Conservation (phyloP, 768 basidiomycete species). For the Calocybe gangraenosa region DNA sequence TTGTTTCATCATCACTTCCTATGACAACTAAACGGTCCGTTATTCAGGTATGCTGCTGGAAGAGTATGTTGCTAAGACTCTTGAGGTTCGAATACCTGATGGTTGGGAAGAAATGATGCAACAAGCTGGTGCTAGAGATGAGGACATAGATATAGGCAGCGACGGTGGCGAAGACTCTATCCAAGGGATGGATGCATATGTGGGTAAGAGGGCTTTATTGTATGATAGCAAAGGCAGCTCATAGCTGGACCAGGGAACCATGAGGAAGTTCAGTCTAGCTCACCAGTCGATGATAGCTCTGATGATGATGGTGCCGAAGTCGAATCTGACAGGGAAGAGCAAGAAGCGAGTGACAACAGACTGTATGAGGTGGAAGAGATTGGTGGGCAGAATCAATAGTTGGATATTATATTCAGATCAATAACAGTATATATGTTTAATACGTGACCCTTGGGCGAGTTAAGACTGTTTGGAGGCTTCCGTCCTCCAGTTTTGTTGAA, state of each 20-base stretch:
- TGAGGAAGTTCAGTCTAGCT: not conserved
- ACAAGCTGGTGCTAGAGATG: constrained; percentile 12
- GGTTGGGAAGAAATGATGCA: constrained; percentile 41
- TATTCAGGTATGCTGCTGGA: constrained; percentile 62
- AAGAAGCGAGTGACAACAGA: not conserved
- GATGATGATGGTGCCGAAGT: constrained; percentile 5
- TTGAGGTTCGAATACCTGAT: constrained; percentile 36
- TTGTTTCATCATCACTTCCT: not conserved
- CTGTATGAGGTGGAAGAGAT: constrained; percentile 1
- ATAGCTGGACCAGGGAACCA: not conserved
- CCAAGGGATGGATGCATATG: constrained; percentile 12
- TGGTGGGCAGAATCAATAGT: not conserved
- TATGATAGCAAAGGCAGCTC: too few relatives aligned
- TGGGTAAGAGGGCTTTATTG: constrained; percentile 2
- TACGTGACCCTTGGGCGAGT: not conserved
- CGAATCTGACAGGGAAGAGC: constrained; percentile 3
- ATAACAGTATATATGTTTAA: too few relatives aligned
- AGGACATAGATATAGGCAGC: constrained; percentile 13
- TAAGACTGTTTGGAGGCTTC: constrained; percentile 6
- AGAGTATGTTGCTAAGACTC: constrained; percentile 48
- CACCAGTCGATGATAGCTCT: not conserved
- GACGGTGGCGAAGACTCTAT: constrained; percentile 9
- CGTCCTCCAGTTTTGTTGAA: constrained; percentile 29
- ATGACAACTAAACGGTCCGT: constrained; percentile 1
- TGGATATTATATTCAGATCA: too few relatives aligned